phyloP scores from a whole-genome alignment of 352 stramenopile genomes.

The Pythium sp. region DNA sequence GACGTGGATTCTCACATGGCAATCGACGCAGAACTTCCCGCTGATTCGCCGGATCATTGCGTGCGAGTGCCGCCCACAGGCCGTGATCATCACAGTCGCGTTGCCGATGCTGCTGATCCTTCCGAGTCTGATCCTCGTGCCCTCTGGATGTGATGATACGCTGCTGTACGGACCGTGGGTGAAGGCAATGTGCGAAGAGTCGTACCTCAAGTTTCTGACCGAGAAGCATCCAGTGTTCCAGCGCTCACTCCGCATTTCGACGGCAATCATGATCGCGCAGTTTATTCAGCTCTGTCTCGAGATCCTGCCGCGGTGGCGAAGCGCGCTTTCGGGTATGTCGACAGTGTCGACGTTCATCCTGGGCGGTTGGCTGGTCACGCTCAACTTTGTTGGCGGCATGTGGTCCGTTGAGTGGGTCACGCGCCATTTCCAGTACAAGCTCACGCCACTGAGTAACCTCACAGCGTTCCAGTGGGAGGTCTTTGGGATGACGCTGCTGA shows the following conservation, averaged over 20 bases:
- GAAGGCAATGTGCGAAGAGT: constrained; percentile 72
- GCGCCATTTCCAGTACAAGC: constrained; percentile 61
- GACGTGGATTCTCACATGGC: constrained; percentile 88
- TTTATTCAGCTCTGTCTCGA: constrained; percentile 86
- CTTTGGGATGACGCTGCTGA: constrained; percentile 75
- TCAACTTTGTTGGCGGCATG: constrained; percentile 61
- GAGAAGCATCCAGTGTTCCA: constrained; percentile 84
- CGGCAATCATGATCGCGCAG: constrained; percentile 77
- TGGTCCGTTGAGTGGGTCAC: constrained; percentile 80
- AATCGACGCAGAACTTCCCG: constrained; percentile 84
- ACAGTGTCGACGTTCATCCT: constrained; percentile 53
- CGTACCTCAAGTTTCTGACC: constrained; percentile 82
- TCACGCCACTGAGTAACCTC: constrained; percentile 70
- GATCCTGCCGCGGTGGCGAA: constrained; percentile 74
- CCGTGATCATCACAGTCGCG: constrained; percentile 71
- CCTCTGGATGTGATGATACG: constrained; percentile 44
- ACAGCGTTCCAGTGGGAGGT: constrained; percentile 74
- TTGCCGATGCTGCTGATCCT: constrained; percentile 75
- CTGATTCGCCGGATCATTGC: constrained; percentile 85
- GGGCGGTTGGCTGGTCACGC: constrained; percentile 47
- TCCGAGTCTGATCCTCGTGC: constrained; percentile 72
- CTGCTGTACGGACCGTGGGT: constrained; percentile 34
- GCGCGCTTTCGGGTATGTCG: constrained; percentile 50
- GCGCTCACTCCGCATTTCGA: constrained; percentile 72
- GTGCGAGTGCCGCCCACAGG: constrained; percentile 70